A percentile compares a stretch with the other conserved stretches of the same genome.
These are phyloP conservation scores for Solanum sejunctum DNA, from an alignment of 257 asterid species.

Conservation along the genomic window DNA sequence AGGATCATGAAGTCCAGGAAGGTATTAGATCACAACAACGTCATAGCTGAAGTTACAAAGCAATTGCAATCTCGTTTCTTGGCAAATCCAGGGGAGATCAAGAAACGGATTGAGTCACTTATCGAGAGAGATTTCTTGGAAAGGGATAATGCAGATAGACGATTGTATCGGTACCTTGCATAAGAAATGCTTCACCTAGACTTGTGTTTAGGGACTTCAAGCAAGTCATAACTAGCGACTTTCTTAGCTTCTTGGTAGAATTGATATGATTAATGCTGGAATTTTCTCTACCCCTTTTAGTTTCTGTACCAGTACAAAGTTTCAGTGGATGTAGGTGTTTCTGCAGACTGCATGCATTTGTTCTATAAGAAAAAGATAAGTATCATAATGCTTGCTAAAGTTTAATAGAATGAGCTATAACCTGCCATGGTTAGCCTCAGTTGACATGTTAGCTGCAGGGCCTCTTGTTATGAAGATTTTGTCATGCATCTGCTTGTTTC, in stretches of 20 bases:
- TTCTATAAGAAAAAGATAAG: background rate
- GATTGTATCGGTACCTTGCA: conserved; percentile 60
- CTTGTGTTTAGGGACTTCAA: background rate
- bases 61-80: conserved; percentile 78
- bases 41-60: conserved; percentile 74
- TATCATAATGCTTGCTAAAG: background rate
- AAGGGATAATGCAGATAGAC: conserved; percentile 60
- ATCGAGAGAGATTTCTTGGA: conserved; percentile 82
- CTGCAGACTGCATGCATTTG: background rate
- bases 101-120: conserved; percentile 74
- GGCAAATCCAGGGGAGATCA: conserved; percentile 76
- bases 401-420: background rate
- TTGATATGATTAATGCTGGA: background rate
- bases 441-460: background rate
- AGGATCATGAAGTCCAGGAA: conserved; percentile 82
- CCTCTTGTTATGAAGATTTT: background rate
- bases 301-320: background rate
- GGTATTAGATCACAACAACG: conserved; percentile 75
- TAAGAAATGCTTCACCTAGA: conserved; percentile 9
- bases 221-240: background rate
- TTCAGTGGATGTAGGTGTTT: background rate
- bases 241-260: background rate
- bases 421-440: background rate
- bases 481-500: background rate
- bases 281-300: background rate